phyloP scores from a whole-genome alignment of 257 asterid genomes.

The Salvia rosmarinus region DNA sequence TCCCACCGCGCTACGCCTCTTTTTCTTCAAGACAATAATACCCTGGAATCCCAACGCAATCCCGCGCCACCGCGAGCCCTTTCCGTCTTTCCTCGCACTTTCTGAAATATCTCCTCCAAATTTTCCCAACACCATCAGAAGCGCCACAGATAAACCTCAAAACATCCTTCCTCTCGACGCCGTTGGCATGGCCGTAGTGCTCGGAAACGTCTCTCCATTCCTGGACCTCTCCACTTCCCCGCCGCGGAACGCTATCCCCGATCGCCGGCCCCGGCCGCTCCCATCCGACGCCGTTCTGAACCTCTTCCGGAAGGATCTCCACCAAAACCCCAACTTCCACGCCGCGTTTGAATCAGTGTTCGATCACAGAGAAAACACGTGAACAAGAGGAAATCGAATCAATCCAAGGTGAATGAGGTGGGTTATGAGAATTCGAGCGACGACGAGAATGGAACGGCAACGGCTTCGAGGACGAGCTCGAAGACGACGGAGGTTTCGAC shows the following conservation, averaged over 20 bases:
- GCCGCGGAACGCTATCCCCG: constrained; percentile 43
- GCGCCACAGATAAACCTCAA: constrained; percentile 13
- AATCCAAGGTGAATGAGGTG: constrained; percentile 64
- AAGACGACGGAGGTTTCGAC: constrained; percentile 51
- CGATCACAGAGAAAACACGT: constrained; percentile 55
- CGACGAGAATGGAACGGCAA: constrained; percentile 72
- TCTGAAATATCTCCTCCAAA: constrained; percentile 45
- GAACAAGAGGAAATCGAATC: constrained; percentile 47
- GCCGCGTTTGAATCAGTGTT: constrained; percentile 55
- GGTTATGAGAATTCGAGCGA: constrained; percentile 85
- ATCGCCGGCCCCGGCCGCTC: constrained; percentile 34
- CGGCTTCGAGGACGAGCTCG: constrained; percentile 57
- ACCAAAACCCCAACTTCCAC: constrained; percentile 40
- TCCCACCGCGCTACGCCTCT: constrained; percentile 30
- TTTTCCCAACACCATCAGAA: constrained; percentile 28
- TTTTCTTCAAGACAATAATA: constrained; percentile 15
- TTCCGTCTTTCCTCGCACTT: constrained; percentile 41
- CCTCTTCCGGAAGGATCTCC: constrained; percentile 56
- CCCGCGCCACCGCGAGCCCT: constrained; percentile 16
- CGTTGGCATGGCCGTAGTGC: constrained; percentile 64
- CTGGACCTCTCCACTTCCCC: constrained; percentile 65
- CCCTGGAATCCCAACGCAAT: constrained; percentile 29
- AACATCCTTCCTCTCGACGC: constrained; percentile 31
- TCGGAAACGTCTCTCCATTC: constrained; percentile 62
- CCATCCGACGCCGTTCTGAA: constrained; percentile 56